These are phyloP conservation scores for Musa schizocarpa DNA, from an alignment of 176 grass and related monocot species.

Conservation along the genomic window DNA sequence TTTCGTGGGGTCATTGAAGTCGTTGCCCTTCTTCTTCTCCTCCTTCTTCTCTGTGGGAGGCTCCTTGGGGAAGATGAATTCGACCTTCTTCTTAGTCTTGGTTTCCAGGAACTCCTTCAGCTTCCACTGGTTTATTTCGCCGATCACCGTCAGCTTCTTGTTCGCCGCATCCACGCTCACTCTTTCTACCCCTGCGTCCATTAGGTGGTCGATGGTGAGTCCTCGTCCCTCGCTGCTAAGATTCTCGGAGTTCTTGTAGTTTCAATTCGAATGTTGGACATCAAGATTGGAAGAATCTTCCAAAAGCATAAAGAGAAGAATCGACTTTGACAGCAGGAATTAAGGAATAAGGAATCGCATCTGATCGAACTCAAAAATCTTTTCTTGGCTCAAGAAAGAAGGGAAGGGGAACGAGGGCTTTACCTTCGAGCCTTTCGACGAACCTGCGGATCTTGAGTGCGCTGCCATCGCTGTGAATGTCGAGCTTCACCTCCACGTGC, in stretches of 20 bases:
- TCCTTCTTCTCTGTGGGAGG: constrained; percentile 29
- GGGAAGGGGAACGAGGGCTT: background rate
- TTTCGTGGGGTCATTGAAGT: background rate
- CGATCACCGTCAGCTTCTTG: constrained; percentile 39
- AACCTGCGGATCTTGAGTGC: constrained; percentile 48
- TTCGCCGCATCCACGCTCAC: constrained; percentile 32
- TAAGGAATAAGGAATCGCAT: background rate
- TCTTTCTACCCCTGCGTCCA: constrained; percentile 42
- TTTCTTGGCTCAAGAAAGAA: background rate
- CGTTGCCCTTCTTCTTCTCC: constrained; percentile 1
- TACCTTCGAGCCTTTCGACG: constrained; percentile 40
- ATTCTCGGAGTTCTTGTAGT: background rate
- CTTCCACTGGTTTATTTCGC: constrained; percentile 34
- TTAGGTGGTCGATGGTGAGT: background rate
- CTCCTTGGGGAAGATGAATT: constrained; percentile 53
- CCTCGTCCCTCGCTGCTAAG: background rate
- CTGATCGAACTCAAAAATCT: background rate
- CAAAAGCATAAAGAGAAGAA: background rate
- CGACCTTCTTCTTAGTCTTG: constrained; percentile 42
- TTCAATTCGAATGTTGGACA: background rate
- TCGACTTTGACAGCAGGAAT: background rate
- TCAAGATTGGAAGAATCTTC: background rate
- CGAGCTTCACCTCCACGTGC: constrained; percentile 45
- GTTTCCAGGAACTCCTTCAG: constrained; percentile 59
- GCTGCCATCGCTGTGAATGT: constrained; percentile 78